Evolutionary conservation across 176 grass and related monocot species (phyloP).

Genomic region (Aegilops bicornis): DNA sequence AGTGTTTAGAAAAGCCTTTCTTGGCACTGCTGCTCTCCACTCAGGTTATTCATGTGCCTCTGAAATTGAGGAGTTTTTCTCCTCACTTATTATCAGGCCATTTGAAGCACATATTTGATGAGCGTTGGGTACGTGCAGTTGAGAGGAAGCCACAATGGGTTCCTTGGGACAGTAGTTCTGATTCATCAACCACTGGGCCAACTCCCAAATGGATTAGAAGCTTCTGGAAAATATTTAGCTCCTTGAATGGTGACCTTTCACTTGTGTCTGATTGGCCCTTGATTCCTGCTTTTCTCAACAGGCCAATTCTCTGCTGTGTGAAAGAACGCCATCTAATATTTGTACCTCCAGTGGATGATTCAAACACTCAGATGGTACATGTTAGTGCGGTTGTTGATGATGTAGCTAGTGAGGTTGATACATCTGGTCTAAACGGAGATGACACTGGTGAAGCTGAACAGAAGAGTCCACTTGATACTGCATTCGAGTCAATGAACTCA

Average conservation of each 20-base stretch:
- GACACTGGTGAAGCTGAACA: slow-evolving; percentile 36
- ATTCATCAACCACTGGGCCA: slow-evolving; percentile 58
- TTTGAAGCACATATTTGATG: slow-evolving; percentile 75
- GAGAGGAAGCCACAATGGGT: slow-evolving; percentile 61
- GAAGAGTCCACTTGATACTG: slow-evolving; percentile 47
- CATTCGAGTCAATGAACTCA: slow-evolving; percentile 63
- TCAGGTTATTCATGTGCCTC: slow-evolving; percentile 67
- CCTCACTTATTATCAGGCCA: slow-evolving; percentile 70
- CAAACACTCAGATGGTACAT: slow-evolving; percentile 26
- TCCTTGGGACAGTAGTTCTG: slow-evolving; percentile 60
- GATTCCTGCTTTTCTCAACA: slow-evolving; percentile 80
- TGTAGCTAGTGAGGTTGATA: slow-evolving; percentile 22
- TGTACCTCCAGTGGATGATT: slow-evolving; percentile 59
- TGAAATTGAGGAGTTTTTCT: slow-evolving; percentile 78
- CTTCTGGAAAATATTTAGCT: slow-evolving; percentile 81
- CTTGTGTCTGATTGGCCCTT: slow-evolving; percentile 92
- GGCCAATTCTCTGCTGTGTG: slow-evolving; percentile 68
- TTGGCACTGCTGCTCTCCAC: slow-evolving; percentile 70
- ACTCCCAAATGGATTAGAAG: slow-evolving; percentile 77
- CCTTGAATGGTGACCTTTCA: slow-evolving; percentile 67
- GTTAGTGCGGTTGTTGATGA: slow-evolving; percentile 26
- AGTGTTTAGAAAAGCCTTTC: slow-evolving; percentile 77
- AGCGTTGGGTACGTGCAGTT: slow-evolving; percentile 52
- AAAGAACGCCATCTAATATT: slow-evolving; percentile 76
- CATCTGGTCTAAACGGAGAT: not conserved